Base-by-base conservation (phyloP, 1,139 yeast species). In the Barnettozyma hawaiiensis region DNA sequence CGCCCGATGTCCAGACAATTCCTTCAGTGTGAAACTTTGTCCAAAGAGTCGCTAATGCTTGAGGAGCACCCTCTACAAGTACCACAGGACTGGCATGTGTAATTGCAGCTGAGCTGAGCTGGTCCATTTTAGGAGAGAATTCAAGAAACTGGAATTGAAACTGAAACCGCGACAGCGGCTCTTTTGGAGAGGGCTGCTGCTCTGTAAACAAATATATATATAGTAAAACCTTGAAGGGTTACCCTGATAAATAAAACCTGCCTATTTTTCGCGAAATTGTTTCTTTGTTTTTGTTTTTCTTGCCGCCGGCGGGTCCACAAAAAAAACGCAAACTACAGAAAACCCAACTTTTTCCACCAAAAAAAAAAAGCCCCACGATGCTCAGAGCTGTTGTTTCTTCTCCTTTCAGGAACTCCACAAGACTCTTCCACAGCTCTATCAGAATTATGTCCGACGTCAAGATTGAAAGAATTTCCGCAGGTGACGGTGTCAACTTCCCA, bases 401-500 rank as follows among this genome's bases (percentile, higher is more conserved):
- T 18, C 31, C 34, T 19, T 19, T 20, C 27, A 34, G 31, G 7
- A 42, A 19, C 24, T 26, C 42, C 15, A 11, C 40, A 9, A 53
- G 57, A 47, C 39, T 41, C 29, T 51, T 54, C 47, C 40, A 48
- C 16, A 21, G 49, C 14, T 41, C 55, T 7, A 2, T 43, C 10
- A 42, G 34, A 42, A 50, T 31, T 41, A 56, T 56, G 60, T 56
- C 60, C 12, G 60, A 65, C 59, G 65, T 67, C 39, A 62, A 64
- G 49, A 66, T 67, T 43, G 69, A 66, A 52, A 66, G 70, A 64
- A 47, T 64, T 41, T 46, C 68, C 37, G 65, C 70, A 54, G 71
- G 94, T 66, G 96, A 90, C 64, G 95, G 94, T 52, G 75, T 73
- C 64, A 83, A 81, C 59, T 89, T 74, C 78, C 96, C 97, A 60